Evolutionary conservation across 2,329 filamentous ascomycete genomes (phyloP), one percentile per base, ranked within the genome.

Genomic region (Aspergillus tanneri): DNA sequence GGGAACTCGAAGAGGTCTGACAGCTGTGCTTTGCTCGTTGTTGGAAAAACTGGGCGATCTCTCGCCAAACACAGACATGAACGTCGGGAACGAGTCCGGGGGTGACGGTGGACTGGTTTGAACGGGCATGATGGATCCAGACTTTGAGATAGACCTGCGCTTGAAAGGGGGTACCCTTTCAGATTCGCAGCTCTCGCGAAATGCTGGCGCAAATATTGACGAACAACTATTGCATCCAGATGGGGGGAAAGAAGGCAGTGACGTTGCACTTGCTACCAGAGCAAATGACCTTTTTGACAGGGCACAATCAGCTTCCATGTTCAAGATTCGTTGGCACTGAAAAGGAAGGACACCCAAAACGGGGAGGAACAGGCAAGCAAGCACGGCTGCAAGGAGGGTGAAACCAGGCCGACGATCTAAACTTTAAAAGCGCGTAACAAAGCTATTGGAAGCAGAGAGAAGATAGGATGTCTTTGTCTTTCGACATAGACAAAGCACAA

Each of bases 31-130:
- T 40, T 63, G 59, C 37, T 67, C 66, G 42, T 64, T 62, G 28
- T 60, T 55, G 46, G 54, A 42, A 23, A 53, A 56, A 28, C 50
- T 56, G 23, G 59, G 54, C 23, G 61, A 54, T n/a, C 63, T 58
- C 21, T 71, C 73, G 56, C 74, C 74, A 65, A 77, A 79, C 27
- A 78, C 76, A 38, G 76, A 75, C 72, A 75, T 77, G 58, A 77
- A 78, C 36, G 77, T 77, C 44, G 76, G 76, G 63, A 78, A 76
- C 52, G 73, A 73, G 54, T 70, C 67, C 57, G 68, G 63, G 38
- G 69, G 58, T 55, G 67, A 67, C 61, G 69, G 64, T 48, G 67
- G 59, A 51, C 65, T 69, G 37, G 69, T 67, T 62, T 70, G 68
- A 54, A 70, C 64, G 53, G 70, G 68, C 69, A 72, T 71, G 56